Evolutionary conservation across 345 rosid species (phyloP).

Genomic region (Pelargonium nanum): DNA sequence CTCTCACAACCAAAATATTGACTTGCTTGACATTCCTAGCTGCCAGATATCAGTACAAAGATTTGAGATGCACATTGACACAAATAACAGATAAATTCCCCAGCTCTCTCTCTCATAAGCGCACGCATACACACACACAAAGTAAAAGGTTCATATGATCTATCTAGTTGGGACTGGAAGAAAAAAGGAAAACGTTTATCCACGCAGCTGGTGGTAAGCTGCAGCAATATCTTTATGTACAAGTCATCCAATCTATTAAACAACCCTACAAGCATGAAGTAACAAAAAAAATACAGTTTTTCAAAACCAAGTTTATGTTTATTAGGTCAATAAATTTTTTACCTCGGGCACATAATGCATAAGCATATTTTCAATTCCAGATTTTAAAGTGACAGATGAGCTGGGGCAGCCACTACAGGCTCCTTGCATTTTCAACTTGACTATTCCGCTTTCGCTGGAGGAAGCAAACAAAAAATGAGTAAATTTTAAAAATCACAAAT

Average conservation of each 20-base stretch:
- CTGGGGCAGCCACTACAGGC: constrained; percentile 99
- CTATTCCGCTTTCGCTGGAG: constrained; percentile 72
- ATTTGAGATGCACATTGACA: no score
- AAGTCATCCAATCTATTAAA: neutral
- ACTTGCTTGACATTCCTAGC: no score
- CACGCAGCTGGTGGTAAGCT: neutral
- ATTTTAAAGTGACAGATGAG: constrained; percentile 92
- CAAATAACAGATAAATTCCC: no score
- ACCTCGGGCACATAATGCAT: constrained; percentile 99
- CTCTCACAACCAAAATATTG: no score
- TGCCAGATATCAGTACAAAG: no score
- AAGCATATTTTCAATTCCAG: constrained; percentile 95
- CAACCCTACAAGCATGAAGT: neutral
- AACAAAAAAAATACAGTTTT: neutral
- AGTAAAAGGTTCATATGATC: no score
- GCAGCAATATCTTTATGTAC: neutral
- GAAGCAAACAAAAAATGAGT: constrained; percentile 9
- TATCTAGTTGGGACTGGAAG: neutral
- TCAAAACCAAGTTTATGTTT: neutral
- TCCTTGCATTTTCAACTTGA: constrained; percentile 93
- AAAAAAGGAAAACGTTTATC: neutral
- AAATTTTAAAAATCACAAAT: neutral
- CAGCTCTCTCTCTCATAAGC: no score
- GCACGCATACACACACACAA: no score
- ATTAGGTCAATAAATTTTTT: constrained; percentile 18